Base-by-base conservation (phyloP, 176 grass and related monocot species). In the Avena atlantica region DNA sequence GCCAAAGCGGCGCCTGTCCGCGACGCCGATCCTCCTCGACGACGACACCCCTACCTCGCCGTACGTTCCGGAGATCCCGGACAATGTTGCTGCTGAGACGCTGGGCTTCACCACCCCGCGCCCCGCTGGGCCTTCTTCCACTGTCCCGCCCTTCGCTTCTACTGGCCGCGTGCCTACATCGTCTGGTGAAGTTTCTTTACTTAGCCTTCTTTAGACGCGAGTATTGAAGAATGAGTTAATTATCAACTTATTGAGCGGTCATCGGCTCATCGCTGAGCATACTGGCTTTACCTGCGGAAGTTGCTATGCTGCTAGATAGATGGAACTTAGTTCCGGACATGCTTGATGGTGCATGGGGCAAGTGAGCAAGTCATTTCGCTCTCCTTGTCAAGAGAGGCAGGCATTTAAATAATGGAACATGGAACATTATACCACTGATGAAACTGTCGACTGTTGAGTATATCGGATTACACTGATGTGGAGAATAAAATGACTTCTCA, bases 41-140 rank as follows among this genome's bases (percentile, higher is more conserved):
- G 84, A 91, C 73, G 70, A 88, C 73, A 45, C 78, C 71, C 11
- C 52, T 85, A 75, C 14, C 2, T 60, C 63, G 63, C 83, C 47
- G 60, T 78, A 24, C 3, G 42, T 3, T 2, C 63, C 75, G 9
- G 81, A 84, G 81, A 85, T 70, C 20, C 85, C 23, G 20, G 59
- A 48, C 68, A 59, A 11, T 75, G 45, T 19, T 31, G 80, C 72
- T 15, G 31, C 64, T 4, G 80, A 14, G 58, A 87, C 80, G 4
- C 48, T 85, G 4, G 66, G 80, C 1, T 84, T 83, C 79, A 12
- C 56, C 48, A 58, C 74, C 45, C 47, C 80, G 16, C 64, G 15
- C 27, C 70, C 17, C 8, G 12, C 19, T 20, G 23, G 55, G 2
- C 44, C 27, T 15, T 14, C 64, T 51, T 5, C 64, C 42, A 24